Base-by-base conservation (phyloP, 148 eudicot genomes). In the Talinum fruticosum region DNA sequence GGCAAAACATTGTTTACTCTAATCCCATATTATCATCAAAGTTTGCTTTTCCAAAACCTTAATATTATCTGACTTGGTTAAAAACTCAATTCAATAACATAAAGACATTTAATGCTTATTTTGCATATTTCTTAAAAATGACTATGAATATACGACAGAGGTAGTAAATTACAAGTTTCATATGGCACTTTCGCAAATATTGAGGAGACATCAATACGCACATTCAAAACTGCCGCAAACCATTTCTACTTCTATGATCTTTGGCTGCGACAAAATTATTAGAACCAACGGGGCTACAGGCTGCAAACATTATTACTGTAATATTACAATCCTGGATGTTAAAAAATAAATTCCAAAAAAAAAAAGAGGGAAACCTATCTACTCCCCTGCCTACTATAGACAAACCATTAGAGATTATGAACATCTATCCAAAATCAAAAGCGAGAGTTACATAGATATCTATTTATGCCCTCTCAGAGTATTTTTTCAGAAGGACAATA, bases 381-480 rank as follows among this genome's bases (percentile, higher is more conserved):
- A 79, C 14, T 66, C 66, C 66, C 66, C 66, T 66, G 44, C 70
- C 80, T 71, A 78, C 76, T 81, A 81, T 81, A 66, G 69, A 76
- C 83, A 81, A 69, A 37, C 76, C 76, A 64, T 76, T 59, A 0
- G 15, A 29, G 61, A 81, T n/a, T 76, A 80, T 80, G 53, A 29
- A 64, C 70, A 76, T 6, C 76, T 72, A 76, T 71, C 19, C 16
- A 37, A 33, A 36, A 36, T 18, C 38, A 38, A 35, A 47, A 65
- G 32, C 3, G 19, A 36, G 34, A 78, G 66, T 62, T 13, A 62
- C 32, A 62, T 57, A 78, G 70, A 71, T 65, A 53, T 51, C 73
- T 34, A 72, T 47, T 76, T 23, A 26, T 68, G 66, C 77, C 72
- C 72, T 77, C 49, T 19, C 19, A 77, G 44, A 18, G 54, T 41